These are phyloP conservation scores for Lolium rigidum DNA, from an alignment of 176 grass and related monocot genomes.

Conservation along the genomic window DNA sequence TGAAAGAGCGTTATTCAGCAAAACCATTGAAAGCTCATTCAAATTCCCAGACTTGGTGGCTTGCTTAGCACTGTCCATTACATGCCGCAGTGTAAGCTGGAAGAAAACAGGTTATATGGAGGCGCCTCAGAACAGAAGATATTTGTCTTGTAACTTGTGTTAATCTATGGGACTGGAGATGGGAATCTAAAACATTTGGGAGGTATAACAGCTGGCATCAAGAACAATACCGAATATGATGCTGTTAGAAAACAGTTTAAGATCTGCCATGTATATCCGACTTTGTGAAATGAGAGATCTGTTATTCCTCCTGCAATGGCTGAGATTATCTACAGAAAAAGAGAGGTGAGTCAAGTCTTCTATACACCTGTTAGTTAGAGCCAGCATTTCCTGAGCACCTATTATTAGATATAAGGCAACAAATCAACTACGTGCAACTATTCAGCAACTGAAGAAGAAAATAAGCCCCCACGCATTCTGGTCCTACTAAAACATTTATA, in stretches of 20 bases:
- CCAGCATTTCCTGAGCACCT: background rate
- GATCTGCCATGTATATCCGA: slow-evolving; percentile 91
- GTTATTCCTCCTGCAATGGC: slow-evolving; percentile 89
- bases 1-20: slow-evolving; percentile 90
- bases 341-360: slow-evolving; percentile 16
- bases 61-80: slow-evolving; percentile 97
- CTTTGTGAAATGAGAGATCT: slow-evolving; percentile 86
- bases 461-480: background rate
- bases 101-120: slow-evolving; percentile 40
- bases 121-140: slow-evolving; percentile 17
- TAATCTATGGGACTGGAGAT: background rate
- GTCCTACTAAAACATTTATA: slow-evolving; percentile 24
- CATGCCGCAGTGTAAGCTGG: slow-evolving; percentile 87
- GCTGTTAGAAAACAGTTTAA: slow-evolving; percentile 93
- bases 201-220: slow-evolving; percentile 13
- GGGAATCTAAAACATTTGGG: slow-evolving; percentile 21
- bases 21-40: slow-evolving; percentile 97
- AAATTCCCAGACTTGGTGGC: slow-evolving; percentile 93
- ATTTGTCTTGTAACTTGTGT: background rate
- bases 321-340: slow-evolving; percentile 82
- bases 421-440: slow-evolving; percentile 3
- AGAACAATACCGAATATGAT: slow-evolving; percentile 90
- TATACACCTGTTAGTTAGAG: background rate
- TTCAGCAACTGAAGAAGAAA: background rate
- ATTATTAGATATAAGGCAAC: background rate